Percentiles rank a stretch among this genome's conserved stretches.
Conservation (phyloP, 179 eudicot species). For the Heliamphora pulchella region DNA sequence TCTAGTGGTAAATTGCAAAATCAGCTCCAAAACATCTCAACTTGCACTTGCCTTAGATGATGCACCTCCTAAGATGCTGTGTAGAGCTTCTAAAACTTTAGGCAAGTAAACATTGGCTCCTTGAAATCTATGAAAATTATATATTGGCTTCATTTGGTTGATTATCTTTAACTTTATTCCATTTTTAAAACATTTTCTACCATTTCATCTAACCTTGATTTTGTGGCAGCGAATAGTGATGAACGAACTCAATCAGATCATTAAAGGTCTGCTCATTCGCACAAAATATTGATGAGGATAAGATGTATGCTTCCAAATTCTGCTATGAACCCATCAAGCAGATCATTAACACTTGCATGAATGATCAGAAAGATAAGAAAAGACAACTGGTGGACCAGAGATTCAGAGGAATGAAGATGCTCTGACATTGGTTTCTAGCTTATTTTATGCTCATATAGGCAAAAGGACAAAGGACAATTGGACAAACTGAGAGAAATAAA, state of each 20-base stretch:
- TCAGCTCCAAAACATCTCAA: slow-evolving; percentile 20
- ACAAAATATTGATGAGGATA: too few relatives aligned
- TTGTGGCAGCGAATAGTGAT: slow-evolving; percentile 39
- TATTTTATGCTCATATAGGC: too few relatives aligned
- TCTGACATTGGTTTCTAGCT: too few relatives aligned
- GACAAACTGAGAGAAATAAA: too few relatives aligned
- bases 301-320: too few relatives aligned
- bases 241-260: slow-evolving; percentile 49
- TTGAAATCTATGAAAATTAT: neutral
- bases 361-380: too few relatives aligned
- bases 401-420: too few relatives aligned
- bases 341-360: too few relatives aligned
- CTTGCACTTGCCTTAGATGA: slow-evolving; percentile 30
- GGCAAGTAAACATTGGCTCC: slow-evolving; percentile 31
- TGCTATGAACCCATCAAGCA: too few relatives aligned
- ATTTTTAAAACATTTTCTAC: neutral
- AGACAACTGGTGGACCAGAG: too few relatives aligned
- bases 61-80: slow-evolving; percentile 28
- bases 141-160: neutral
- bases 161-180: neutral
- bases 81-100: slow-evolving; percentile 42
- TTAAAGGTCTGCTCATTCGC: neutral
- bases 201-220: neutral
- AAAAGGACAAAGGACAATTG: too few relatives aligned
- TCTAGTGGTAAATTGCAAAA: slow-evolving; percentile 38